These are phyloP conservation scores for Meyerozyma guilliermondii DNA, from an alignment of 1,139 yeast genomes.

Conservation along the genomic window DNA sequence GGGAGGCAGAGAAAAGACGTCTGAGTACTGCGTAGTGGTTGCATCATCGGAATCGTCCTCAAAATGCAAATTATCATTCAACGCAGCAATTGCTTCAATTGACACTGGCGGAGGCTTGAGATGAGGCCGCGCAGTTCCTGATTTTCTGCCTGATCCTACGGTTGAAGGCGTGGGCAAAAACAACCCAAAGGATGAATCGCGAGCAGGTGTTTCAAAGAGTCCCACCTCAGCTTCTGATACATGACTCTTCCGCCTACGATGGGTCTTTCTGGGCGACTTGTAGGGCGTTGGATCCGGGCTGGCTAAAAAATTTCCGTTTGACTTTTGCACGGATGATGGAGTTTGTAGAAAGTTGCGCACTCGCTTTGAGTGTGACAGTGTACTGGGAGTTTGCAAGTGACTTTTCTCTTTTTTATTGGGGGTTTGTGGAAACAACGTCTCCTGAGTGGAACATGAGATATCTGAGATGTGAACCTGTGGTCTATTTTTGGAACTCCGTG, in stretches of 20 bases:
- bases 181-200: conserved; percentile 19
- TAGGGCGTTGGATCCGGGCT: not conserved
- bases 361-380: not conserved
- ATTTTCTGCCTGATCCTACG: conserved; percentile 34
- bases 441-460: not conserved
- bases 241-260: not conserved
- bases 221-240: not conserved
- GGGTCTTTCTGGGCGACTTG: conserved; percentile 1
- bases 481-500: not conserved
- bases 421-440: not conserved
- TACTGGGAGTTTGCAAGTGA: not conserved
- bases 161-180: conserved; percentile 40
- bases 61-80: conserved; percentile 16
- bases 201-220: not conserved
- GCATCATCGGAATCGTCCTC: conserved; percentile 12
- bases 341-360: conserved; percentile 1
- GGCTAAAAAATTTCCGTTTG: not conserved
- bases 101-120: conserved; percentile 11
- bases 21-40: not conserved
- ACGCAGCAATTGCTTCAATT: conserved; percentile 15
- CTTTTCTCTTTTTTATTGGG: not conserved
- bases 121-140: conserved; percentile 7
- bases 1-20: not conserved
- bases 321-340: not conserved
- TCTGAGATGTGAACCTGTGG: not conserved